These are phyloP conservation scores for Triangularia verruculosa DNA, from an alignment of 2,329 filamentous ascomycete species.

Conservation along the genomic window DNA sequence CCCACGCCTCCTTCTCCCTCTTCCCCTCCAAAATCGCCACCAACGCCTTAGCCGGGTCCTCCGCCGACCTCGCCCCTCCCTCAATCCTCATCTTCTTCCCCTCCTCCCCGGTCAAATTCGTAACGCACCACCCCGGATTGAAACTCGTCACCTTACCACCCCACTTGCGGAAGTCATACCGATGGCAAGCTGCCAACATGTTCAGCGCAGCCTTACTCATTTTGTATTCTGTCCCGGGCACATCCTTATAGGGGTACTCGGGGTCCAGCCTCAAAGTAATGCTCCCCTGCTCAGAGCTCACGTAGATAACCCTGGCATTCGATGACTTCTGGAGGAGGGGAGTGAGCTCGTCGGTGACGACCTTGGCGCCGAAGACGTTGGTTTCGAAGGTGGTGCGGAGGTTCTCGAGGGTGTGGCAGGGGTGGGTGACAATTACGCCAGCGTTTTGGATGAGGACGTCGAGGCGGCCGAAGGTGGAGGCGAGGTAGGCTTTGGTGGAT, in stretches of 20 bases:
- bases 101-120: constrained; percentile 32
- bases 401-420: constrained; percentile 51
- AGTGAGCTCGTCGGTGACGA: constrained; percentile 33
- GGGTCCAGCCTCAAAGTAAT: constrained; percentile 30
- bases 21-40: constrained; percentile 30
- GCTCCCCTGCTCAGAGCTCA: constrained; percentile 36
- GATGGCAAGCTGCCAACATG: constrained; percentile 35
- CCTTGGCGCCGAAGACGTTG: constrained; percentile 33
- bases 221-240: constrained; percentile 32
- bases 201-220: constrained; percentile 39
- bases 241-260: constrained; percentile 11
- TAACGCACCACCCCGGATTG: constrained; percentile 35
- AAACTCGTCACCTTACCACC: constrained; percentile 34
- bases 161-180: constrained; percentile 30
- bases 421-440: constrained; percentile 53
- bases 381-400: constrained; percentile 49
- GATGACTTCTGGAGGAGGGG: constrained; percentile 33
- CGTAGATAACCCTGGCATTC: constrained; percentile 33
- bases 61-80: constrained; percentile 29
- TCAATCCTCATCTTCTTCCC: constrained; percentile 28
- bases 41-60: constrained; percentile 30
- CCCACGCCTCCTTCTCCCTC: constrained; percentile 26
- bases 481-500: constrained; percentile 50
- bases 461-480: constrained; percentile 45
- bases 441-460: constrained; percentile 60